Evolutionary conservation across 106 monocot species (phyloP), one percentile per base, ranked within the genome.

Genomic region (Cymbidium sinense): DNA sequence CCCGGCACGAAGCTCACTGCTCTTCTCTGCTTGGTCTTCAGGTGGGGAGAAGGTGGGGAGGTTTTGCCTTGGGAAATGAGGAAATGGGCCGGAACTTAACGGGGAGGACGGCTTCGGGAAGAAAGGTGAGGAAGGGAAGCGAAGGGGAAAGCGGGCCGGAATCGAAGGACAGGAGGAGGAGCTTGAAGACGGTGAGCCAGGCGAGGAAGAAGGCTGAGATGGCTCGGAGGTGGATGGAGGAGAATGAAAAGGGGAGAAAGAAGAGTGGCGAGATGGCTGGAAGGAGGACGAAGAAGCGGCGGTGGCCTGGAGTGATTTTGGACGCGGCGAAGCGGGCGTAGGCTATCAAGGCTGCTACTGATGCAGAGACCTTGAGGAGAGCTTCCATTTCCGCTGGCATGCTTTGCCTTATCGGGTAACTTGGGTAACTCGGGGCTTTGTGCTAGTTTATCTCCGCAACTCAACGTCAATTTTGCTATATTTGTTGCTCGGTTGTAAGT

Each of bases 111-210:
- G 90, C 70, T 62, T 67, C 17, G 34, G 70, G 19, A 64, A 85
- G 47, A 65, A 86, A 83, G 70, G 75, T 23, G 78, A 77, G 37
- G 79, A 79, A 76, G 23, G 81, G 70, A 54, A 88, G 90, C 61
- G 83, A 75, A 4, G 89, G 82, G 80, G 82, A 76, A 80, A 95
- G 95, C 0, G 95, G 95, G 50, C 90, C 90, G 55, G 62, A 51
- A 65, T 44, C 83, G 85, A 88, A 87, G 80, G 87, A 80, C 71
- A 95, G 90, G 74, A 95, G 92, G 81, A 93, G 79, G 80, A 95
- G 93, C 81, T 93, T 93, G 93, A 95, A 95, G 43, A 77, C 41
- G 78, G 85, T 75, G 73, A 93, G 89, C 95, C 95, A 95, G 77
- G 47, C 64, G 43, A 95, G 87, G 77, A 92, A 90, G 92, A 90